Evolutionary conservation across 192 early-diverging fungal species (phyloP).

Genomic region (Phlyctochytrium bullatum): DNA sequence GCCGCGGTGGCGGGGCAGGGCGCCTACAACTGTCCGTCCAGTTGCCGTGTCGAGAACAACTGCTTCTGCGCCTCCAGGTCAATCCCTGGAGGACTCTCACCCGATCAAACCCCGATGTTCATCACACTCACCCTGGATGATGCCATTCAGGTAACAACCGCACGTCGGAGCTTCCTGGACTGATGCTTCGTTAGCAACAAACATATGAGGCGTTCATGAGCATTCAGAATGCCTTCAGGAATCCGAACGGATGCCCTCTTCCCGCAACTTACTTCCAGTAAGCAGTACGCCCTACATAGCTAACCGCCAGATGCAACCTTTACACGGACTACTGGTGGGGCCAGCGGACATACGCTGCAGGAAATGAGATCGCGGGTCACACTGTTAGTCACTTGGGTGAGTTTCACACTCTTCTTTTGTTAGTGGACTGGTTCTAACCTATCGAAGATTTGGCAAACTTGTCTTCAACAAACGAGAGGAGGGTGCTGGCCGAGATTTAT

Average conservation of each 20-base stretch:
- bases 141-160: neutral
- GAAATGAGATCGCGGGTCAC: slow-evolving; percentile 66
- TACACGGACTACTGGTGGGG: slow-evolving; percentile 61
- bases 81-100: slow-evolving; percentile 10
- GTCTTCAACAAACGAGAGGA: neutral
- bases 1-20: neutral
- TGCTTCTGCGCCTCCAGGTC: slow-evolving; percentile 12
- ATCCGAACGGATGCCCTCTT: slow-evolving; percentile 54
- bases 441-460: neutral
- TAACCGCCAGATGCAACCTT: slow-evolving; percentile 55
- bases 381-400: slow-evolving; percentile 48
- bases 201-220: slow-evolving; percentile 2
- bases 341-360: slow-evolving; percentile 58
- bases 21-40: slow-evolving; percentile 10
- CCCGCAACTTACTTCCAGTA: slow-evolving; percentile 51
- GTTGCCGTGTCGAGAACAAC: neutral
- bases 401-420: neutral
- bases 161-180: neutral
- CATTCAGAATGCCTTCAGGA: slow-evolving; percentile 19
- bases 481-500: neutral
- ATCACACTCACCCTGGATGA: slow-evolving; percentile 17
- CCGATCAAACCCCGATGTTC: slow-evolving; percentile 10
- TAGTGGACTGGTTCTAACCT: neutral
- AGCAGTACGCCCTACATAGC: too few species aligned
- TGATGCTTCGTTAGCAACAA: neutral